Percentiles rank a stretch among this genome's conserved stretches.
Conservation (phyloP, 495 filamentous ascomycete species). For the Podospora fimiseda region DNA sequence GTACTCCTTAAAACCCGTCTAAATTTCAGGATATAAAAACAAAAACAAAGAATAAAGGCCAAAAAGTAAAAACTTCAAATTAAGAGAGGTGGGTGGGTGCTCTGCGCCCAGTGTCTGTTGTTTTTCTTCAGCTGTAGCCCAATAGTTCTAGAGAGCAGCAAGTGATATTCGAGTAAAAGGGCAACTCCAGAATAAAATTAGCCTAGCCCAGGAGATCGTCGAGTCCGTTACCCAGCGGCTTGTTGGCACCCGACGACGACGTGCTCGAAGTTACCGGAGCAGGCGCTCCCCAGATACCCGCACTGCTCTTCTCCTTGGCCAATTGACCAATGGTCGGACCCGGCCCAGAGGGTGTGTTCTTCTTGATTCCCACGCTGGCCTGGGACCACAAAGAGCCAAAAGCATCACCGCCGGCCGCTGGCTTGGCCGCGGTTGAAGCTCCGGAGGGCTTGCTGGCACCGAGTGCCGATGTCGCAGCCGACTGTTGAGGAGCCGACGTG, state of each 20-base stretch:
- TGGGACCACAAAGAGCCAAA: conserved; percentile 82
- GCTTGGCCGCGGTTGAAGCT: conserved; percentile 41
- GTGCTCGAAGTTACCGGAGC: conserved; percentile 7
- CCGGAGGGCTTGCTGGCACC: conserved; percentile 15
- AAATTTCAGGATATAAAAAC: conserved; percentile 1
- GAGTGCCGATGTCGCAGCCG: conserved; percentile 19
- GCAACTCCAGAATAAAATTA: neutral
- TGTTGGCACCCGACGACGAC: conserved; percentile 9
- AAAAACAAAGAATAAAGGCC: neutral
- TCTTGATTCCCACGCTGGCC: conserved; percentile 73
- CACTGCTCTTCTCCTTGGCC: conserved; percentile 91
- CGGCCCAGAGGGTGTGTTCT: conserved; percentile 51
- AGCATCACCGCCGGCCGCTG: conserved; percentile 61
- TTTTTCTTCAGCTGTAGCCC: too few relatives aligned
- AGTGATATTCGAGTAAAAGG: neutral
- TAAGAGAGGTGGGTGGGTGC: too few relatives aligned
- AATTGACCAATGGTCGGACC: conserved; percentile 81
- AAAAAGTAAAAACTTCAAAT: too few relatives aligned
- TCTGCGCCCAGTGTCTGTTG: too few relatives aligned
- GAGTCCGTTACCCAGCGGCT: conserved; percentile 29
- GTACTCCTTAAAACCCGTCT: conserved; percentile 19
- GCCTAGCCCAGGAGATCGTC: conserved; percentile 41
- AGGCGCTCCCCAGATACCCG: conserved; percentile 76
- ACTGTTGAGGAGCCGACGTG: conserved; percentile 20
- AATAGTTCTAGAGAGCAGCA: neutral